Percentiles rank a stretch among this genome's conserved stretches.
Evolutionary conservation across 257 asterid species (phyloP).

Genomic region (Solanum chaucha): DNA sequence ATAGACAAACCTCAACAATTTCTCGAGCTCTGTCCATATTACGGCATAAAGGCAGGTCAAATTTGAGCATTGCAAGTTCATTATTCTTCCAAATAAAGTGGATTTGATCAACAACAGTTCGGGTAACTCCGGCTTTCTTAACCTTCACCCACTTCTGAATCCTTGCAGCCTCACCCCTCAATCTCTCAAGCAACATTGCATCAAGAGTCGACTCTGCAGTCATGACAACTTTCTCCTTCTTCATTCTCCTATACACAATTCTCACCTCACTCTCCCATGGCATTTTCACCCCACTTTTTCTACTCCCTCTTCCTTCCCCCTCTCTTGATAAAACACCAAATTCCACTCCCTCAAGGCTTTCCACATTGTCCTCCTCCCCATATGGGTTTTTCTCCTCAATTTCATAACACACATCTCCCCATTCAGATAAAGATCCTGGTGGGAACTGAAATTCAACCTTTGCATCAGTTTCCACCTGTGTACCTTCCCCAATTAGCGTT

Average conservation of each 20-base stretch:
- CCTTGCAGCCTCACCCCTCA: conserved; percentile 56
- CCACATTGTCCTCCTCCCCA: conserved; percentile 11
- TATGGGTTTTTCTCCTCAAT: conserved; percentile 4
- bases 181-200: conserved; percentile 46
- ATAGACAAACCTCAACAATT: conserved; percentile 55
- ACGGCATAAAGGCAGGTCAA: conserved; percentile 69
- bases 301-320: conserved; percentile 24
- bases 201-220: conserved; percentile 59
- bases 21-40: conserved; percentile 83
- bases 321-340: conserved; percentile 22
- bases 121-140: conserved; percentile 87
- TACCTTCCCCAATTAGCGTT: conserved; percentile 17
- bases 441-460: conserved; percentile 36
- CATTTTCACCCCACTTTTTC: conserved; percentile 17
- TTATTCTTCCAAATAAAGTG: conserved; percentile 46
- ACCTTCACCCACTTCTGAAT: conserved; percentile 80
- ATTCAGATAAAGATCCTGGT: conserved; percentile 34
- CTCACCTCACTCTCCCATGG: conserved; percentile 79
- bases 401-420: conserved; percentile 25
- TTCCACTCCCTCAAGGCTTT: conserved; percentile 11
- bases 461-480: conserved; percentile 6
- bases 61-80: conserved; percentile 88
- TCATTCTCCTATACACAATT: conserved; percentile 23
- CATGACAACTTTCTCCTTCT: conserved; percentile 31
- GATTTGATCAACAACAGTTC: conserved; percentile 61